Evolutionary conservation across 768 basidiomycete genomes (phyloP), one percentile per base, ranked within the genome.

Genomic region (Agrocybe praecox): DNA sequence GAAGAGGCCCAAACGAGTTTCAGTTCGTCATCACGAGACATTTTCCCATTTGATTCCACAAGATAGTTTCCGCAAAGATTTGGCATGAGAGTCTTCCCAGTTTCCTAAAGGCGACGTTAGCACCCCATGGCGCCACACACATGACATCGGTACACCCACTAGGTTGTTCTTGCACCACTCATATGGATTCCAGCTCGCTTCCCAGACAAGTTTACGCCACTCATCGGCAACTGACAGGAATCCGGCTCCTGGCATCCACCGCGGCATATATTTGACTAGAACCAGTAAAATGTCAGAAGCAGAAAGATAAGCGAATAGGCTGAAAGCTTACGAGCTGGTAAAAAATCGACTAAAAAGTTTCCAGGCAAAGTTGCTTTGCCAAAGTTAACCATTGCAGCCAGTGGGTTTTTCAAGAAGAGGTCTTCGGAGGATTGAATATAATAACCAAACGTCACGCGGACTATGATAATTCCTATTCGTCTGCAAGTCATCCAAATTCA

Each of bases 391-490:
- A 71, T 82, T 1, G 78, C 78, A 8, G 60, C 62, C 36, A 83
- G 74, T 2, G 79, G 77, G 19, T 80, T 73, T 11, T 68, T 60
- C 2, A 85, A 68, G 46, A 81, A 78, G 0, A 79, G 79, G 52
- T 84, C 82, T 8, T 73, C 65, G 12, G 69, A 65, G 14, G 82
- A 80, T 55, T 76, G 71, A 9, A 82, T 48, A 33, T 46, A 43
- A 79, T 82, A 80, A 10, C 83, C 83, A 56, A 84, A 81, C 12
- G 81, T 75, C 14, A 83, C 70, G 26, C 76, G 73, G 52, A 84
- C 56, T 11, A 84, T 82, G 46, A 83, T 77, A 3, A 71, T 70
- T 2, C 82, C 83, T 15, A 80, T 75, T 19, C 79, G 68, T 33
- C 79, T 80, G 46, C 6, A 29, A 26, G 10, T 45, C 8, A 11